Evolutionary conservation across 2,329 filamentous ascomycete genomes (phyloP).

Genomic region (Cercospora janseana): DNA sequence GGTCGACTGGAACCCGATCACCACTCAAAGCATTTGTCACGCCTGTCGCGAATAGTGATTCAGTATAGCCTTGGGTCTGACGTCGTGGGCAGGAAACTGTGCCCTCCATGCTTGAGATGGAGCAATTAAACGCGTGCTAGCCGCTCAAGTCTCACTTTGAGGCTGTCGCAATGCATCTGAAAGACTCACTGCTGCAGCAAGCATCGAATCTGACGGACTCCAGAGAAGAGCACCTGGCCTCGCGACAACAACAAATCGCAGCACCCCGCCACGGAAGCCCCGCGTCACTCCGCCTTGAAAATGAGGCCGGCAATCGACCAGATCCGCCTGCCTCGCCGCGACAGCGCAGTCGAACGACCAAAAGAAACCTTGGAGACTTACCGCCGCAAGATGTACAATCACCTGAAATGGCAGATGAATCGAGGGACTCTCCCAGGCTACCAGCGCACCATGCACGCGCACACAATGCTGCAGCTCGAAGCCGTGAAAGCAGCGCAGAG

Average conservation of each 20-base stretch:
- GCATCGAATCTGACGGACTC: too few species aligned
- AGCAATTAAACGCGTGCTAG: too few species aligned
- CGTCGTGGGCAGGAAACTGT: not conserved
- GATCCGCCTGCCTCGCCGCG: too few species aligned
- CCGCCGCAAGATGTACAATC: constrained; percentile 27
- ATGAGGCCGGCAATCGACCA: too few species aligned
- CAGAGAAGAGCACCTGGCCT: too few species aligned
- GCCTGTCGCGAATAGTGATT: not conserved
- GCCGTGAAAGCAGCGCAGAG: constrained; percentile 16
- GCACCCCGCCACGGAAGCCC: too few species aligned
- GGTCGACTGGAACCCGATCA: not conserved
- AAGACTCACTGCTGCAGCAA: too few species aligned
- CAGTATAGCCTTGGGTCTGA: not conserved
- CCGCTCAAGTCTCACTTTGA: too few species aligned
- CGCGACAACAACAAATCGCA: too few species aligned
- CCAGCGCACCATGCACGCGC: constrained; percentile 30
- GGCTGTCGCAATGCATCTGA: too few species aligned
- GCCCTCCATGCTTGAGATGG: not conserved
- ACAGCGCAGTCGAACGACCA: not conserved
- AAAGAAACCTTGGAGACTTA: constrained; percentile 20
- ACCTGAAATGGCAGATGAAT: constrained; percentile 26
- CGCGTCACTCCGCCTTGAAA: too few species aligned
- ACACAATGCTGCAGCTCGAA: constrained; percentile 29
- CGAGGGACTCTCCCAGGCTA: constrained; percentile 27
- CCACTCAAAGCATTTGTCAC: constrained; percentile 1